Evolutionary conservation across 495 filamentous ascomycete genomes (phyloP).

Genomic region (Tricharina praecox): DNA sequence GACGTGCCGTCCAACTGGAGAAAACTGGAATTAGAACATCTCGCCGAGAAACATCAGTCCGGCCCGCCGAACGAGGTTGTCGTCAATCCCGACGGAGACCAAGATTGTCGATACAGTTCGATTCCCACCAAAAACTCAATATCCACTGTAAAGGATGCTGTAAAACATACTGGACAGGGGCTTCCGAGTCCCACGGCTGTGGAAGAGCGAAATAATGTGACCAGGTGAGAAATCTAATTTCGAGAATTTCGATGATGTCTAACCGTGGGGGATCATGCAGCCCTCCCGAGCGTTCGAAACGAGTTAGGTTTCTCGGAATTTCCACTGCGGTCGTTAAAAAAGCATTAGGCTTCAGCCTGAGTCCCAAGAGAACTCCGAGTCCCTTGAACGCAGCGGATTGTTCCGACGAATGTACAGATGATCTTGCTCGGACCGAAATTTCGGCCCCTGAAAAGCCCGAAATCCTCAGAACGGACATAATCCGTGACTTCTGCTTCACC

Average conservation of each 20-base stretch:
- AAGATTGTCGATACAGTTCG: background rate
- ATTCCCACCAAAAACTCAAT: no score
- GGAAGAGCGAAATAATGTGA: background rate
- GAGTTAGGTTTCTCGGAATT: background rate
- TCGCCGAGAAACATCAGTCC: background rate
- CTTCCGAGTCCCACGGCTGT: background rate
- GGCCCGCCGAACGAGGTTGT: background rate
- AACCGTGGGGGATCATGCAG: no score
- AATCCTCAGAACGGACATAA: background rate
- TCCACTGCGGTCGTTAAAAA: background rate
- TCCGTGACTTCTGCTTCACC: constrained; percentile 10
- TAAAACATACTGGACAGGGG: background rate
- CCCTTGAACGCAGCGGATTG: no score
- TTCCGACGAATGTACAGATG: no score
- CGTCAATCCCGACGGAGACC: background rate
- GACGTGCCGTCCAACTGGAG: background rate
- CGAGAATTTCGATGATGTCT: no score
- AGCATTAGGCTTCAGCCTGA: background rate
- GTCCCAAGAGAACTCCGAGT: background rate
- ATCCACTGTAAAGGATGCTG: background rate
- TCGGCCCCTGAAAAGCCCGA: background rate
- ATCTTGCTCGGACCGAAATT: no score
- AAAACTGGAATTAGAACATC: background rate
- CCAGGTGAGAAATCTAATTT: no score
- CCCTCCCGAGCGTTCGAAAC: no score